Evolutionary conservation across 2,329 filamentous ascomycete genomes (phyloP), one percentile per base, ranked within the genome.

Genomic region (Pseudogymnoascus verrucosus): DNA sequence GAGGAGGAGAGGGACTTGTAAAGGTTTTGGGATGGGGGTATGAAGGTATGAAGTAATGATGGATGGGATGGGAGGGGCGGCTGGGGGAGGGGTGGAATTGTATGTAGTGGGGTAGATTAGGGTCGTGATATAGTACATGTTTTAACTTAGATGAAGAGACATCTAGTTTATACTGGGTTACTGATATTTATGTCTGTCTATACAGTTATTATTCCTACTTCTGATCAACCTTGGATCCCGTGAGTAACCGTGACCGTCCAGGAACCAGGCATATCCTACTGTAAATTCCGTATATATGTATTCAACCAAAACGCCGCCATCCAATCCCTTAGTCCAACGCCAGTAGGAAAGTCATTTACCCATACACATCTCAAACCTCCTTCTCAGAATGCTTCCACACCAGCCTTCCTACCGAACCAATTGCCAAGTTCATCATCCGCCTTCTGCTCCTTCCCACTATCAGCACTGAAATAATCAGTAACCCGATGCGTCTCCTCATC

Each of bases 391-490:
- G 70, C 65, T 39, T 72, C 70, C 8, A 67, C 66, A 1, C 67
- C 69, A 26, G 73, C 70, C 42, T 68, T 65, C 23, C 63, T 69
- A 57, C 93, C 93, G 76, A 91, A 97, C 93, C 93, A 97, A 26
- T 83, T 81, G 1, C 84, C 86, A 63, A 96, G 75, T 75, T 96
- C 91, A 73, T 77, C 75, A 67, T 75, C 69, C 64, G 72, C 68
- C 44, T 68, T 69, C 73, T 39, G 62, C 67, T 76, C 69, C 60
- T 71, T 68, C 63, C 64, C 66, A 40, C 59, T 19, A 19, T 39
- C 21, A 19, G 70, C 67, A 62, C 70, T 72, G 21, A 96, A 90
- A 74, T 90, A 97, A 67, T 93, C 88, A 0, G 90, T 93, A 71
- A 97, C 74, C 63, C 85, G 85, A 67, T 80, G 84, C 26, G 85